Conservation (phyloP, 306 rosid genomes). For the Gleditsia sinensis region DNA sequence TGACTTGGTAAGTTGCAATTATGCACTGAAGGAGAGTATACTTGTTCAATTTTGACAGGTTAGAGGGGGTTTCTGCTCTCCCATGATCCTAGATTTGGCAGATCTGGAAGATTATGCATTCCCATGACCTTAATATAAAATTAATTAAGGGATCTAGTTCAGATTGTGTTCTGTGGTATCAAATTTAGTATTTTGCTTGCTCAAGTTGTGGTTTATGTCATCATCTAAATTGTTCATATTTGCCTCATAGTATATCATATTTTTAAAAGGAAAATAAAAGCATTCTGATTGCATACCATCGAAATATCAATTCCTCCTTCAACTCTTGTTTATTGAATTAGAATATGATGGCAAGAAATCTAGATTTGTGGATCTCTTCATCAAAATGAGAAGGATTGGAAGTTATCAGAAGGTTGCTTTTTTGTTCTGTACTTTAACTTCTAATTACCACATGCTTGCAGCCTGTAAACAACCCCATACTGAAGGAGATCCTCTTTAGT, state of each 20-base stretch:
- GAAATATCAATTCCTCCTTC: too few species aligned
- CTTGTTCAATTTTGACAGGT: not conserved
- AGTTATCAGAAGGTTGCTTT: constrained; percentile 1
- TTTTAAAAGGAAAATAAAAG: too few species aligned
- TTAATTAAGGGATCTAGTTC: too few species aligned
- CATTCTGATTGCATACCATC: too few species aligned
- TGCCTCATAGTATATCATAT: too few species aligned
- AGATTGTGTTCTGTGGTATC: not conserved
- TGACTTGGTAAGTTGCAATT: not conserved
- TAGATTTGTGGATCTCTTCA: too few species aligned
- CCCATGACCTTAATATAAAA: not conserved
- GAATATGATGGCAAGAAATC: too few species aligned
- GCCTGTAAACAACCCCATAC: constrained; percentile 59
- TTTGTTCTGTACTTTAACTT: not conserved
- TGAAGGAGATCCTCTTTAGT: constrained; percentile 63
- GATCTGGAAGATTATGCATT: too few species aligned
- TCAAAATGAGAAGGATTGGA: too few species aligned
- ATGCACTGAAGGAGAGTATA: not conserved
- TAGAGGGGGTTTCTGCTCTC: not conserved
- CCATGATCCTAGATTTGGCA: not conserved
- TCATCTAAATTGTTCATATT: too few species aligned
- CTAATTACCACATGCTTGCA: constrained; percentile 41
- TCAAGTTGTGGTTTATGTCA: constrained; percentile 2
- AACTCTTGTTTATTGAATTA: too few species aligned
- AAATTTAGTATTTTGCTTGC: not conserved